A percentile compares a stretch with the other conserved stretches of the same genome.
phyloP scores from a whole-genome alignment of 805 yeast species.

The Metschnikowia noctiluminum region DNA sequence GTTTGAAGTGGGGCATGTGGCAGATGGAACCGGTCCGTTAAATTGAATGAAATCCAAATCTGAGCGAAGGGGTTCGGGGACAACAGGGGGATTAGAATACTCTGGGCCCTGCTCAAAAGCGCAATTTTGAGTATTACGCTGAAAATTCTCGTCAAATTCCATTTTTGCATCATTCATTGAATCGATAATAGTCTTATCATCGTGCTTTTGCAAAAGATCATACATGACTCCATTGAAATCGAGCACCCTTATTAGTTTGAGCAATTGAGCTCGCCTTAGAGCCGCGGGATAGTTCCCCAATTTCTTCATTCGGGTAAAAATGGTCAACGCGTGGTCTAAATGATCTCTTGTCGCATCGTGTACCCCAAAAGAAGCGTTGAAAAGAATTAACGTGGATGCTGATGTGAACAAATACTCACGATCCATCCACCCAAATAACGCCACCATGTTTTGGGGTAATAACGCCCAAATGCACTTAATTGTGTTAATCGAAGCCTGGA shows the following conservation, averaged over 20 bases:
- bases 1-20: constrained; percentile 18
- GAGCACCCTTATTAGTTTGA: constrained; percentile 59
- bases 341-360: constrained; percentile 72
- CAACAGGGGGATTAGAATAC: constrained; percentile 7
- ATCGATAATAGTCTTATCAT: constrained; percentile 36
- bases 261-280: constrained; percentile 64
- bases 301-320: constrained; percentile 72
- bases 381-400: constrained; percentile 67
- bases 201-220: constrained; percentile 54
- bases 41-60: constrained; percentile 27
- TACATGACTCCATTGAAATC: constrained; percentile 68
- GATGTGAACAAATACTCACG: constrained; percentile 77
- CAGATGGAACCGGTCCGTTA: constrained; percentile 19
- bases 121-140: constrained; percentile 1
- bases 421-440: constrained; percentile 84
- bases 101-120: constrained; percentile 13
- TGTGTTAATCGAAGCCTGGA: constrained; percentile 77
- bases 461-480: constrained; percentile 71
- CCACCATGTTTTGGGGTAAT: constrained; percentile 77
- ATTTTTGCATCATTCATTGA: constrained; percentile 6
- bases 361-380: constrained; percentile 78
- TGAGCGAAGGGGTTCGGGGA: constrained; percentile 19
- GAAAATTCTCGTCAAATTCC: constrained; percentile 11
- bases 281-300: constrained; percentile 82
- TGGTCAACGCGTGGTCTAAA: constrained; percentile 65